Base-by-base conservation (phyloP, 1,284 basidiomycete genomes). In the Rhodotorula glutinis region DNA sequence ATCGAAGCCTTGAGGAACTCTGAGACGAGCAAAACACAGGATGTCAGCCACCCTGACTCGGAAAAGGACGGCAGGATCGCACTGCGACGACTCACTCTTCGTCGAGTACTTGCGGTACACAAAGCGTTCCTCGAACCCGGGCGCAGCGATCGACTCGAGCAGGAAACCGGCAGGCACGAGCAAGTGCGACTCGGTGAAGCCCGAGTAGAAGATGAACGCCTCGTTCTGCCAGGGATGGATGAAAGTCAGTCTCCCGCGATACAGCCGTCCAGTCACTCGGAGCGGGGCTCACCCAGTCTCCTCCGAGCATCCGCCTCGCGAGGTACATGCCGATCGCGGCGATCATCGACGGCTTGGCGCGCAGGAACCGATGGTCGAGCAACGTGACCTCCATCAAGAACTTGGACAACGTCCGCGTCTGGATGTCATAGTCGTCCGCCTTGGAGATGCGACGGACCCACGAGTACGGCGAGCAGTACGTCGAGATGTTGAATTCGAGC, bases 261-360 rank as follows among this genome's bases (percentile, higher is more conserved):
- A n/a, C 23, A 16, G 1, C 5, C 2, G 4, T 19, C 47, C 0
- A 23, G 21, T 53, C 30, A 46, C n/a, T 5, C 23, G 25, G 11
- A 19, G 10, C 7, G 21, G 46, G 3, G 53, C 92, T 82, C 79
- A 95, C 92, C 93, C 93, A 97, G 79, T 89, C 87, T 74, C 90
- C 90, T 58, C 88, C 90, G 72, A 96, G 81, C 94, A 97, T 96
- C 80, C 82, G 85, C 75, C 92, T 85, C 57, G 94, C 88, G 69
- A 88, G 88, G 83, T 94, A 98, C 96, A 99, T 99, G 60, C 93
- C 91, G 63, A 98, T 87, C 17, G 95, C 96, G n/a, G 96, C 96
- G 59, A 97, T 84, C 77, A 97, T 84, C 78, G 90, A 92, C 0
- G 95, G 94, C 80, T 94, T 95, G 67, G 89, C 93, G 59, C 91